Conservation (phyloP, 371 early-diverging fungal species). For the Rhizopus microsporus region DNA sequence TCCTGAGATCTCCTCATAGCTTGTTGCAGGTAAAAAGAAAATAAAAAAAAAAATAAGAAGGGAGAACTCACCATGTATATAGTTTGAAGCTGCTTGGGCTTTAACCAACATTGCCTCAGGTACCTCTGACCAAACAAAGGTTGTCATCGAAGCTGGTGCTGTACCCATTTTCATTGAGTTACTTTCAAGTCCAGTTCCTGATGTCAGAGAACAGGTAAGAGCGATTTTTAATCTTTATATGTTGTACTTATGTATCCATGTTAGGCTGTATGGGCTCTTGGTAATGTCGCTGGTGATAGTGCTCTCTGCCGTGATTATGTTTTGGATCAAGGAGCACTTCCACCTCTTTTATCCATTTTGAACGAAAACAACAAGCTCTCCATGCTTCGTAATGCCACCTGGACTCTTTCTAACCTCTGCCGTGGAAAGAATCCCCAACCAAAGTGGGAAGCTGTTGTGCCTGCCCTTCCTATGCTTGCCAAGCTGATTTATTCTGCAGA, state of each 20-base stretch:
- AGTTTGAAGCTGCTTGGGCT: constrained; percentile 99
- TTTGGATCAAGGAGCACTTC: constrained; percentile 82
- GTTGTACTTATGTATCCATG: not conserved
- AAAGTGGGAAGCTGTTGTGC: constrained; percentile 79
- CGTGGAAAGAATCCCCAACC: constrained; percentile 98
- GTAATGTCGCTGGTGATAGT: constrained; percentile 99
- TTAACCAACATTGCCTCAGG: constrained; percentile 99
- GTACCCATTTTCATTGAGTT: constrained; percentile 93
- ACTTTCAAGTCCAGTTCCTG: constrained; percentile 78
- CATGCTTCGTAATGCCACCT: constrained; percentile 97
- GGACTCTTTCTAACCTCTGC: constrained; percentile 99
- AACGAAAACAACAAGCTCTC: constrained; percentile 84
- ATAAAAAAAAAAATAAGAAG: not conserved
- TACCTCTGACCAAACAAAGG: constrained; percentile 92
- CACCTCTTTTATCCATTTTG: constrained; percentile 83
- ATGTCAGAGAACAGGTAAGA: constrained; percentile 94
- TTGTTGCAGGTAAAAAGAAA: constrained; percentile 76
- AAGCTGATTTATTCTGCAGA: constrained; percentile 88
- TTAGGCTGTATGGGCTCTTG: constrained; percentile 99
- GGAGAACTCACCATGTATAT: constrained; percentile 11
- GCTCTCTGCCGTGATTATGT: constrained; percentile 95
- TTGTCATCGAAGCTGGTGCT: constrained; percentile 91
- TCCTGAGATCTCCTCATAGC: constrained; percentile 76
- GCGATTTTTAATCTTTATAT: not conserved
- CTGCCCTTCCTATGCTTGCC: constrained; percentile 85